Conservation (phyloP, 148 eudicot genomes). For the Vaccinium darrowii region DNA sequence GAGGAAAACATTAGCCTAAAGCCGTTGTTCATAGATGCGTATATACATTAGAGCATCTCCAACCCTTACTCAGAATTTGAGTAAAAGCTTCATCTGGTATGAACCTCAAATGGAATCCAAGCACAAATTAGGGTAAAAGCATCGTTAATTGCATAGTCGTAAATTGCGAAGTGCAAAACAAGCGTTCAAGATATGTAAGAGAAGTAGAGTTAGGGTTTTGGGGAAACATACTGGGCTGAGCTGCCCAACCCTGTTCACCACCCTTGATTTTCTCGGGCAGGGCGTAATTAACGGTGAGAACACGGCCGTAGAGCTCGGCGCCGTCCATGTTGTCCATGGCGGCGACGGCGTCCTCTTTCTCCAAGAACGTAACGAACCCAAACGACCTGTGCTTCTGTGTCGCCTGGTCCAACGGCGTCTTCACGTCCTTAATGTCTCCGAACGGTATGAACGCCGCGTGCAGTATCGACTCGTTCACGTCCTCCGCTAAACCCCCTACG, state of each 20-base stretch:
- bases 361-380: conserved; percentile 91
- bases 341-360: conserved; percentile 84
- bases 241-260: conserved; percentile 99
- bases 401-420: conserved; percentile 89
- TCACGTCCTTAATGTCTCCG: conserved; percentile 95
- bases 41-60: neutral
- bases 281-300: conserved; percentile 89
- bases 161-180: too few relatives aligned
- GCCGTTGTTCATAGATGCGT: neutral
- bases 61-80: too few relatives aligned
- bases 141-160: too few relatives aligned
- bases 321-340: conserved; percentile 99
- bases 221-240: conserved; percentile 76
- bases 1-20: neutral
- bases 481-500: conserved; percentile 96
- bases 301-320: conserved; percentile 93
- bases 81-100: too few relatives aligned
- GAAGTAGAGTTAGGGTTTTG: conserved; percentile 14
- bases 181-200: neutral
- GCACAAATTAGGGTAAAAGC: too few relatives aligned
- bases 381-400: conserved; percentile 94
- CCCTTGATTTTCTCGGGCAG: conserved; percentile 94
- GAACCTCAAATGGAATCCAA: too few relatives aligned
- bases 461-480: conserved; percentile 77
- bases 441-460: conserved; percentile 95